Evolutionary conservation across 495 filamentous ascomycete species (phyloP).

Genomic region (Glarea lozoyensis): DNA sequence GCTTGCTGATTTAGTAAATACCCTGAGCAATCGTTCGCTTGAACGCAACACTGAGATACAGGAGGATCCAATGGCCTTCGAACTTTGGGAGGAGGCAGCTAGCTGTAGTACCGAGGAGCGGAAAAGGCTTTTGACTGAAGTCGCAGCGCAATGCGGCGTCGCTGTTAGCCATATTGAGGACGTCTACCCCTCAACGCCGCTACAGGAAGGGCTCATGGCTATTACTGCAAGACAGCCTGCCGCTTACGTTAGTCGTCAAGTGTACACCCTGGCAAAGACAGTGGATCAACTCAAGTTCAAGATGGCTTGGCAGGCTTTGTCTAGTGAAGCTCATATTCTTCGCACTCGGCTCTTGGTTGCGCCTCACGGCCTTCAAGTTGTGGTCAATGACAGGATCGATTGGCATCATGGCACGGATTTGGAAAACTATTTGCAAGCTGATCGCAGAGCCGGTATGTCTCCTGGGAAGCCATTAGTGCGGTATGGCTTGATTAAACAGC

Average conservation of each 20-base stretch:
- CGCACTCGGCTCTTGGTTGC: not conserved
- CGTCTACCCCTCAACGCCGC: conserved; percentile 49
- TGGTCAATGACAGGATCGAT: not conserved
- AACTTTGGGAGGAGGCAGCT: not conserved
- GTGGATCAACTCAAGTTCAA: conserved; percentile 34
- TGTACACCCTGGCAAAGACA: conserved; percentile 30
- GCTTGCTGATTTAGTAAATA: conserved; percentile 25
- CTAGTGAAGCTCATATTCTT: not conserved
- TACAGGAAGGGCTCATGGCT: conserved; percentile 44
- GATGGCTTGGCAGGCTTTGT: conserved; percentile 33
- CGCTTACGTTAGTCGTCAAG: conserved; percentile 33
- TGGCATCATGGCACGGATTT: not conserved
- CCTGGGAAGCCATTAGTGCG: not conserved
- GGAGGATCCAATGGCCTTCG: not conserved
- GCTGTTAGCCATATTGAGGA: conserved; percentile 35
- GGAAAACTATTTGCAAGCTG: not conserved
- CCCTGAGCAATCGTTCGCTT: not conserved
- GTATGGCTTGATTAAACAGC: not conserved
- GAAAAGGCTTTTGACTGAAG: conserved; percentile 30
- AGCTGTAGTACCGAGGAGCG: conserved; percentile 10
- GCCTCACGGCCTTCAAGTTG: not conserved
- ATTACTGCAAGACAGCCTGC: conserved; percentile 30
- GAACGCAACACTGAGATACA: not conserved
- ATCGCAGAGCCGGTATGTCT: not conserved
- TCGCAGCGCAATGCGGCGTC: conserved; percentile 35